A percentile compares a stretch with the other conserved stretches of the same genome.
These are phyloP conservation scores for Pichia cactophila DNA, from an alignment of 1,139 yeast species.

Conservation along the genomic window DNA sequence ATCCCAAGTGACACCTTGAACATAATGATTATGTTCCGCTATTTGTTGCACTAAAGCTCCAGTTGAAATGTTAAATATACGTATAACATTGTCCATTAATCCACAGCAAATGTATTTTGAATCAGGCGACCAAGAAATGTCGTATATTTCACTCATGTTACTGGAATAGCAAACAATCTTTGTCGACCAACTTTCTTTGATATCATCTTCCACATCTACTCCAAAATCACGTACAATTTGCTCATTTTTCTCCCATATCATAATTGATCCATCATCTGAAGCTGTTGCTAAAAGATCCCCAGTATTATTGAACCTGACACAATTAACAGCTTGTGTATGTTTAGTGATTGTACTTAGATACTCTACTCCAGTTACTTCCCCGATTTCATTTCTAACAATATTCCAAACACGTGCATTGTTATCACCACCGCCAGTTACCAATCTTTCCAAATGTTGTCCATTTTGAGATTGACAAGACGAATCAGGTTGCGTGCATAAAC, in stretches of 20 bases:
- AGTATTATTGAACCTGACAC: slow-evolving; percentile 66
- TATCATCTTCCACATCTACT: slow-evolving; percentile 45
- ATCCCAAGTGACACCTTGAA: slow-evolving; percentile 96
- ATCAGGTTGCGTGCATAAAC: slow-evolving; percentile 63
- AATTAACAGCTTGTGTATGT: slow-evolving; percentile 93
- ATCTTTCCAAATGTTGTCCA: slow-evolving; percentile 26
- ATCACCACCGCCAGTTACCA: slow-evolving; percentile 94
- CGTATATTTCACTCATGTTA: slow-evolving; percentile 74
- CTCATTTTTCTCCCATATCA: slow-evolving; percentile 67
- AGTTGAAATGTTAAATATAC: slow-evolving; percentile 52
- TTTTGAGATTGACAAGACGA: slow-evolving; percentile 3
- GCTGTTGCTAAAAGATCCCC: slow-evolving; percentile 77
- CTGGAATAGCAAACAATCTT: slow-evolving; percentile 46
- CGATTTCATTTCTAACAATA: slow-evolving; percentile 27
- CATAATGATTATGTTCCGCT: slow-evolving; percentile 76
- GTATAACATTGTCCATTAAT: slow-evolving; percentile 78
- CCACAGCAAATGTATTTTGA: slow-evolving; percentile 73
- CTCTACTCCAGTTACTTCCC: slow-evolving; percentile 38
- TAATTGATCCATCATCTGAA: slow-evolving; percentile 87
- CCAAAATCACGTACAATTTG: slow-evolving; percentile 51
- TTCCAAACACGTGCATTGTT: slow-evolving; percentile 73
- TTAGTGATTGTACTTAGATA: slow-evolving; percentile 72
- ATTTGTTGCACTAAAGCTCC: slow-evolving; percentile 59
- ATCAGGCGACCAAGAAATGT: slow-evolving; percentile 87
- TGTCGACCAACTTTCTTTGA: slow-evolving; percentile 66